phyloP scores from a whole-genome alignment of 129 eudicot genomes.

The Calendula officinalis region DNA sequence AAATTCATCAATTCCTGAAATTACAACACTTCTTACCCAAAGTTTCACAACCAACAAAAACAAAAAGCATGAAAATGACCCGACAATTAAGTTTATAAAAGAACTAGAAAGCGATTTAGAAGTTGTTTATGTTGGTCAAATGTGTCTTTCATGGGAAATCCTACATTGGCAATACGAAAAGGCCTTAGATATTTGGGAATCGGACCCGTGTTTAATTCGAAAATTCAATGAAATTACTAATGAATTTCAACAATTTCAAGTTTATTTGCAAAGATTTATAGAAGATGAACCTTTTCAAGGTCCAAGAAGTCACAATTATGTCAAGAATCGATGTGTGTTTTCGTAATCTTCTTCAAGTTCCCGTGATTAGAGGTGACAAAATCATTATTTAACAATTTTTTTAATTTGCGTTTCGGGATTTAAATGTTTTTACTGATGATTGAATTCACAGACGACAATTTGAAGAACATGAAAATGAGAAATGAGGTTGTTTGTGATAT shows the following conservation, averaged over 20 bases:
- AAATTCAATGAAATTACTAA: conserved; percentile 72
- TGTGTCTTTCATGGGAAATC: conserved; percentile 97
- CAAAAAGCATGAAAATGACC: conserved; percentile 51
- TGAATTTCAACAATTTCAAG: conserved; percentile 95
- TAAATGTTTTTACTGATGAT: conserved; percentile 1
- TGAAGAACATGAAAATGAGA: conserved; percentile 42
- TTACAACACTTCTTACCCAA: conserved; percentile 54
- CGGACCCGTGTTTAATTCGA: conserved; percentile 54
- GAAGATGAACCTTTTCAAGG: conserved; percentile 88
- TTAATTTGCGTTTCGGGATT: too few relatives aligned
- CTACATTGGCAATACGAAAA: conserved; percentile 86
- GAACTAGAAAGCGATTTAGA: conserved; percentile 83
- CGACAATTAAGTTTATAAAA: conserved; percentile 53
- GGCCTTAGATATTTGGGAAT: conserved; percentile 85
- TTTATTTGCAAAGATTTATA: conserved; percentile 71
- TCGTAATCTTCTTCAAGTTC: conserved; percentile 92
- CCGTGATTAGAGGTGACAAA: conserved; percentile 86
- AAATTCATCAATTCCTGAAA: conserved; percentile 41
- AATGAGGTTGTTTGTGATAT: conserved; percentile 46
- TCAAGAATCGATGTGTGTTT: conserved; percentile 61
- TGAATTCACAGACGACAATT: conserved; percentile 50
- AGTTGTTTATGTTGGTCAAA: conserved; percentile 85
- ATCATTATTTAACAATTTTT: too few relatives aligned
- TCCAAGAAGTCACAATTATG: conserved; percentile 69
- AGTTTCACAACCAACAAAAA: conserved; percentile 45